Percentiles rank a stretch among this genome's conserved stretches.
Conservation (phyloP, 176 grass and related monocot species). For the Areca catechu region DNA sequence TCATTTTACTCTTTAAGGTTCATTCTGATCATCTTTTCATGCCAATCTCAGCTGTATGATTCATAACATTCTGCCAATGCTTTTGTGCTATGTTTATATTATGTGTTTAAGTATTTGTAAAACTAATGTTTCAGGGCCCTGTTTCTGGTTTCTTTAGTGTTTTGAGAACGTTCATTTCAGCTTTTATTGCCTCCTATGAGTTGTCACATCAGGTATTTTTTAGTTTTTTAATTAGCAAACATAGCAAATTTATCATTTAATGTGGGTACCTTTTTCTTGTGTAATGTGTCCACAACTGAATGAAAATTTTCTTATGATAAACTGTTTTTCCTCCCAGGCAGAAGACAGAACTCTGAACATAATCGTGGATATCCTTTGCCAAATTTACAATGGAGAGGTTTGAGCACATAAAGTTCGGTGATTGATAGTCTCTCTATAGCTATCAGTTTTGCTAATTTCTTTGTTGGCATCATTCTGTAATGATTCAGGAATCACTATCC, state of each 20-base stretch:
- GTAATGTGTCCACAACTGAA: slow-evolving; percentile 4
- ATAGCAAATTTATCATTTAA: slow-evolving; percentile 2
- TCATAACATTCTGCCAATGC: too few species aligned
- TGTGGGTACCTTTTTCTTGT: neutral
- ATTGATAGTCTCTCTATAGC: too few species aligned
- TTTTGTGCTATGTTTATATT: too few species aligned
- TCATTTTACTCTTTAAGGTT: too few species aligned
- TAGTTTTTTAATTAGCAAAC: neutral
- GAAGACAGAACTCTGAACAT: slow-evolving; percentile 48
- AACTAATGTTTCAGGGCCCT: slow-evolving; percentile 44
- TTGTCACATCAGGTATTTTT: slow-evolving; percentile 57
- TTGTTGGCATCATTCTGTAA: neutral
- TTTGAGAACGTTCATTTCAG: slow-evolving; percentile 76
- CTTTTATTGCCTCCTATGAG: slow-evolving; percentile 88
- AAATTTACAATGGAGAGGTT: slow-evolving; percentile 83
- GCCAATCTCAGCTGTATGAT: too few species aligned
- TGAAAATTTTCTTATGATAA: slow-evolving; percentile 17
- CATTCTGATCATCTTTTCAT: too few species aligned
- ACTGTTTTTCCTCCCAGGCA: slow-evolving; percentile 24
- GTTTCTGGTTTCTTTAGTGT: slow-evolving; percentile 81
- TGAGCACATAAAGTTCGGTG: slow-evolving; percentile 1
- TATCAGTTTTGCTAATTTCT: too few species aligned
- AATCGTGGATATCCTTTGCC: slow-evolving; percentile 54
- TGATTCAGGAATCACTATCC: slow-evolving; percentile 72
- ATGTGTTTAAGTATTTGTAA: too few species aligned